A percentile compares a stretch with the other conserved stretches of the same genome.
These are phyloP conservation scores for Myochromella boudieri DNA, from an alignment of 768 basidiomycete genomes.

Conservation along the genomic window DNA sequence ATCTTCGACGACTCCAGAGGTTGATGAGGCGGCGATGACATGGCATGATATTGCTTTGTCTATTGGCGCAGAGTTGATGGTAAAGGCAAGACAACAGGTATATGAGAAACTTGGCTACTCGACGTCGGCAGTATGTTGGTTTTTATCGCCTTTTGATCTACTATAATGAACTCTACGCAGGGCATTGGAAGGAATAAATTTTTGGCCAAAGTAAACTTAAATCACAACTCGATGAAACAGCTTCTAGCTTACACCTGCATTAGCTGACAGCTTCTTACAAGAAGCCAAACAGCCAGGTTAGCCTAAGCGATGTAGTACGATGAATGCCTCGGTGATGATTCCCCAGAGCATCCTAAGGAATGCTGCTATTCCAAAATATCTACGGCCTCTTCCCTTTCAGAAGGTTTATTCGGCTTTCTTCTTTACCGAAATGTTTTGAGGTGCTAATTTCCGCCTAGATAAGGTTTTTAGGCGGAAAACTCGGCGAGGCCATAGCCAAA, in stretches of 20 bases:
- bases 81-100: slow-evolving; percentile 68
- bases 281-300: slow-evolving; percentile 86
- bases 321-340: slow-evolving; percentile 2
- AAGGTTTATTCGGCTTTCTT: slow-evolving; percentile 48
- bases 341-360: slow-evolving; percentile 81
- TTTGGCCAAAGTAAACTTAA: slow-evolving; percentile 75
- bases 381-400: slow-evolving; percentile 84
- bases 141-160: background rate
- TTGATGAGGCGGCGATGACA: slow-evolving; percentile 41
- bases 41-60: slow-evolving; percentile 95
- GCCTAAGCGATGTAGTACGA: background rate
- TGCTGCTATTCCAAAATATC: slow-evolving; percentile 79
- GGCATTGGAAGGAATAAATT: slow-evolving; percentile 94
- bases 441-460: slow-evolving; percentile 52
- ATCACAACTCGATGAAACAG: background rate
- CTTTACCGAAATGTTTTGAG: background rate
- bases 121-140: slow-evolving; percentile 76
- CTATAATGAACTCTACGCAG: slow-evolving; percentile 32
- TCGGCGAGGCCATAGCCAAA: slow-evolving; percentile 82
- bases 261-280: slow-evolving; percentile 89
- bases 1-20: slow-evolving; percentile 3
- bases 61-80: slow-evolving; percentile 86
- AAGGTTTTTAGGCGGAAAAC: slow-evolving; percentile 91
- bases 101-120: slow-evolving; percentile 79
- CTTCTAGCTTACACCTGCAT: slow-evolving; percentile 2